These are phyloP conservation scores for Parascedosporium putredinis DNA, from an alignment of 2,329 filamentous ascomycete genomes.

Conservation along the genomic window DNA sequence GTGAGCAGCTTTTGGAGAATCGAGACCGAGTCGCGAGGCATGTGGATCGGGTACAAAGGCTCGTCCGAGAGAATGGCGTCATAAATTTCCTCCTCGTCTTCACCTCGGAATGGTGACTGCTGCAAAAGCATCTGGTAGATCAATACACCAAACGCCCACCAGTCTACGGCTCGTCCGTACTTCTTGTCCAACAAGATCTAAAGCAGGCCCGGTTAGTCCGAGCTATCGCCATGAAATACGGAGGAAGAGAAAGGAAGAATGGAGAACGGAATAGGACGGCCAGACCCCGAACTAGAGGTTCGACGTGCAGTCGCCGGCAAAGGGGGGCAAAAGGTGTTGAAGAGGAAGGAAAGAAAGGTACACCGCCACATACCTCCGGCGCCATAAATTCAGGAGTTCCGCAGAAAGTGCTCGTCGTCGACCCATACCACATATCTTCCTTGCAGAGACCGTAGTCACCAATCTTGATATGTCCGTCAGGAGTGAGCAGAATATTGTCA, in stretches of 20 bases:
- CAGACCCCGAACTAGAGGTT: too few species aligned
- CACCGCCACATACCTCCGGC: slow-evolving; percentile 56
- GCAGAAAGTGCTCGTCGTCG: slow-evolving; percentile 94
- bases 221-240: too few species aligned
- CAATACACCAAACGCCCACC: slow-evolving; percentile 98
- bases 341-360: background rate
- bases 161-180: slow-evolving; percentile 93
- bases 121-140: slow-evolving; percentile 99
- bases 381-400: slow-evolving; percentile 99
- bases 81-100: slow-evolving; percentile 99
- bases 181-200: slow-evolving; percentile 97
- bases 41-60: slow-evolving; percentile 94
- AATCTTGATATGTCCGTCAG: slow-evolving; percentile 98
- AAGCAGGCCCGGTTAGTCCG: too few species aligned
- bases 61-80: slow-evolving; percentile 96
- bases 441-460: slow-evolving; percentile 98
- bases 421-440: slow-evolving; percentile 99
- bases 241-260: too few species aligned
- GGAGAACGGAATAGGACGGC: too few species aligned
- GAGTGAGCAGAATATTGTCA: slow-evolving; percentile 79
- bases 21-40: slow-evolving; percentile 94
- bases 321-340: too few species aligned
- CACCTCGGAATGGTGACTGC: slow-evolving; percentile 95
- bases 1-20: slow-evolving; percentile 96
- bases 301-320: too few species aligned